phyloP scores from a whole-genome alignment of 129 eudicot genomes.

The Mikania micrantha region DNA sequence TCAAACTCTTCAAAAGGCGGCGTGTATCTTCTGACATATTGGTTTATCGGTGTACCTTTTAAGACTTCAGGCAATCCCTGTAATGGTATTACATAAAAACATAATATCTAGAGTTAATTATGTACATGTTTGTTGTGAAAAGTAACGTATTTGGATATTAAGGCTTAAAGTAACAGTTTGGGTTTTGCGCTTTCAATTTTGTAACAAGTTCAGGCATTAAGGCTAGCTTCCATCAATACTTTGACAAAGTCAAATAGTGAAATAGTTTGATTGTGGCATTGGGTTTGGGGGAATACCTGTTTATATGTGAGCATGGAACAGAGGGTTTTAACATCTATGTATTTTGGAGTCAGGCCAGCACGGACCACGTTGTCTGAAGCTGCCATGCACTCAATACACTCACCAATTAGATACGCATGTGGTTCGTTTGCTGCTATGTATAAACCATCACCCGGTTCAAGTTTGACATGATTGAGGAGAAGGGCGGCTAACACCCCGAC shows the following conservation, averaged over 20 bases:
- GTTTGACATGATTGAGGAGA: slow-evolving; percentile 65
- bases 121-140: too few relatives aligned
- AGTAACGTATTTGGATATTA: too few relatives aligned
- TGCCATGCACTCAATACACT: slow-evolving; percentile 95
- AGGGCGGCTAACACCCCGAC: slow-evolving; percentile 77
- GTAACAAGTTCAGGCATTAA: too few relatives aligned
- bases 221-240: too few relatives aligned
- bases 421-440: slow-evolving; percentile 87
- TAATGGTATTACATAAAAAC: slow-evolving; percentile 5
- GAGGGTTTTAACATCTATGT: slow-evolving; percentile 65
- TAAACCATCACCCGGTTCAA: slow-evolving; percentile 79
- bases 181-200: too few relatives aligned
- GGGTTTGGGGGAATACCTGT: slow-evolving; percentile 38
- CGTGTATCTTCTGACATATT: slow-evolving; percentile 44
- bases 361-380: slow-evolving; percentile 96
- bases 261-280: neutral
- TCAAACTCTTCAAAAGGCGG: slow-evolving; percentile 94
- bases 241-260: too few relatives aligned
- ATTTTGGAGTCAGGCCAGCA: slow-evolving; percentile 92
- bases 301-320: slow-evolving; percentile 95
- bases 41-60: slow-evolving; percentile 42
- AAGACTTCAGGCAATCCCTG: slow-evolving; percentile 70
- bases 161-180: too few relatives aligned
- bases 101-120: neutral
- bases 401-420: slow-evolving; percentile 82